Evolutionary conservation across 345 rosid species (phyloP).

Genomic region (Viola odorata): DNA sequence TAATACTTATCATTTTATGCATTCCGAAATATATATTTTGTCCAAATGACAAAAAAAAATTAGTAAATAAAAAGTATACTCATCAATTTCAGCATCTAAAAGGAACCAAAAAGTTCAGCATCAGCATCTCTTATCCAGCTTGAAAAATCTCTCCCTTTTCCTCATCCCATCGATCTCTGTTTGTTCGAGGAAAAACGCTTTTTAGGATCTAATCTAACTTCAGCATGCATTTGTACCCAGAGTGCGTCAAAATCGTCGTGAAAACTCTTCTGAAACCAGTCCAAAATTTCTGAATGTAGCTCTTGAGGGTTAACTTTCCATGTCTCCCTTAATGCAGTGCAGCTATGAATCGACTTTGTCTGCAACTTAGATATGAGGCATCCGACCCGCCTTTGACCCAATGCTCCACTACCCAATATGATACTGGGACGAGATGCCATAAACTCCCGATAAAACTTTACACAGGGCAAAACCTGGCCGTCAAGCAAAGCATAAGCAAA

Average conservation of each 20-base stretch:
- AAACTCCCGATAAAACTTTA: slow-evolving; percentile 32
- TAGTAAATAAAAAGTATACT: no score
- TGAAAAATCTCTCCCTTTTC: background rate
- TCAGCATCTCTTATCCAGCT: no score
- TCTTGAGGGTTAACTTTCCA: slow-evolving; percentile 48
- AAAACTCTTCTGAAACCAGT: slow-evolving; percentile 69
- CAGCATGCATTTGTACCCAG: slow-evolving; percentile 56
- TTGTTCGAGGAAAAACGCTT: slow-evolving; percentile 27
- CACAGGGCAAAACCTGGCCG: slow-evolving; percentile 73
- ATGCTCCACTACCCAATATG: slow-evolving; percentile 51
- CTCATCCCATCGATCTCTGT: background rate
- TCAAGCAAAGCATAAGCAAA: slow-evolving; percentile 73
- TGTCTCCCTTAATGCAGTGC: slow-evolving; percentile 38
- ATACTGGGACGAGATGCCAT: slow-evolving; percentile 57
- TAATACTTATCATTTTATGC: no score
- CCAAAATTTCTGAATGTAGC: slow-evolving; percentile 46
- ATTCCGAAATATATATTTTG: no score
- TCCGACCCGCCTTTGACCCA: slow-evolving; percentile 60
- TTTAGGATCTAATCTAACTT: slow-evolving; percentile 33
- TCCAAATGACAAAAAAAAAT: no score
- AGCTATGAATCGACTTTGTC: slow-evolving; percentile 38
- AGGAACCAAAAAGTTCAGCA: no score
- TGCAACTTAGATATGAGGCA: slow-evolving; percentile 48
- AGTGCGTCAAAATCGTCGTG: slow-evolving; percentile 39
- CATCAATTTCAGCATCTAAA: no score